Evolutionary conservation across 2,329 filamentous ascomycete genomes (phyloP).

Genomic region (Colletotrichum sp.): DNA sequence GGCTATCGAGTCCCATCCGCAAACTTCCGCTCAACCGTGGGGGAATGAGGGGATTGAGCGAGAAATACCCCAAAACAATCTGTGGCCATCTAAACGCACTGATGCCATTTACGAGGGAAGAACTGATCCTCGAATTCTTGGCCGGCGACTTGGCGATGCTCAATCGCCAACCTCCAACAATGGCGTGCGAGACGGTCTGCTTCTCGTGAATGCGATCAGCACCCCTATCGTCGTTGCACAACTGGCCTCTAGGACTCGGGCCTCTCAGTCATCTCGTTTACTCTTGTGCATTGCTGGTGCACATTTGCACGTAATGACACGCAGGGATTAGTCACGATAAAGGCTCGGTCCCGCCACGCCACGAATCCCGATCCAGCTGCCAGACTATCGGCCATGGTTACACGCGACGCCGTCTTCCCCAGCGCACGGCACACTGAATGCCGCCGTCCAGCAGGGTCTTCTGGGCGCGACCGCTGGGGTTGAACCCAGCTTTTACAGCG

Average conservation of each 20-base stretch:
- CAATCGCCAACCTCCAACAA: background rate
- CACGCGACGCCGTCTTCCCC: background rate
- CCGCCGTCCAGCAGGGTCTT: constrained; percentile 1
- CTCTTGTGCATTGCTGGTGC: background rate
- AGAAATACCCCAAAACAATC: background rate
- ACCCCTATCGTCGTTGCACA: background rate
- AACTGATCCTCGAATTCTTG: constrained; percentile 2
- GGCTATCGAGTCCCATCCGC: background rate
- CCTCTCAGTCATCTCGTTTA: background rate
- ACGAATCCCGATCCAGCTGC: constrained; percentile 2
- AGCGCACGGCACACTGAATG: constrained; percentile 4
- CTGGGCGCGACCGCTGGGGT: background rate
- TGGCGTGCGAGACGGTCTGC: background rate
- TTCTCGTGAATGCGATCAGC: background rate
- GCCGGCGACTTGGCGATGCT: background rate
- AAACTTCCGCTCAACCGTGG: constrained; percentile 13
- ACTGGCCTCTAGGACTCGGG: background rate
- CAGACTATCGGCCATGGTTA: constrained; percentile 1
- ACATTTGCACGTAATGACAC: background rate
- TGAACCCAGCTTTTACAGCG: background rate
- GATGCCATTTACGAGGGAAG: background rate
- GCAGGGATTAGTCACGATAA: background rate
- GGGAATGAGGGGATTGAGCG: background rate
- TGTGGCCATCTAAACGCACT: background rate
- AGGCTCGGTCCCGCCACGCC: background rate